Conservation (phyloP, 2,329 filamentous ascomycete species). For the Plenodomus lindquistii region DNA sequence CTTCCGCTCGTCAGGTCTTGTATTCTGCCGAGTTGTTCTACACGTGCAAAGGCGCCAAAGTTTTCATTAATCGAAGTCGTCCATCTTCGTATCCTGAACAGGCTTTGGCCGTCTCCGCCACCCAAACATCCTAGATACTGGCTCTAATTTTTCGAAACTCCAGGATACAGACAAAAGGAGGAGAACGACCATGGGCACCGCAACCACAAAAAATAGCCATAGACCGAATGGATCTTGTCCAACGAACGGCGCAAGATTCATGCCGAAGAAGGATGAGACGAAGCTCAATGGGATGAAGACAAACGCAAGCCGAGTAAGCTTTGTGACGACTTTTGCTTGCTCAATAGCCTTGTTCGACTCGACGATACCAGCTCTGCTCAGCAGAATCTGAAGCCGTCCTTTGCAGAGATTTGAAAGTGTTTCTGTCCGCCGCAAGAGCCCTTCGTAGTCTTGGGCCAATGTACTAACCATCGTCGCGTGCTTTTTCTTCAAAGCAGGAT, state of each 20-base stretch:
- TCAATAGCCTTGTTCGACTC: slow-evolving; percentile 28
- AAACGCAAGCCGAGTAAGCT: slow-evolving; percentile 6
- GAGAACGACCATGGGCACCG: no score
- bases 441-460: slow-evolving; percentile 5
- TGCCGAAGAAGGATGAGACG: slow-evolving; percentile 3
- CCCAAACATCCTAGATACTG: no score
- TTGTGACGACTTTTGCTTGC: slow-evolving; percentile 29
- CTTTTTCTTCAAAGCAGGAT: no score
- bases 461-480: no score
- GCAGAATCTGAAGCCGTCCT: slow-evolving; percentile 8
- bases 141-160: no score
- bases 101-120: no score
- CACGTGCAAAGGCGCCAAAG: no score
- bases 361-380: slow-evolving; percentile 26
- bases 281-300: slow-evolving; percentile 4
- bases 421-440: slow-evolving; percentile 1
- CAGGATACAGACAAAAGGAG: no score
- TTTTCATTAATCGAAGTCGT: no score
- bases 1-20: no score
- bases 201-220: slow-evolving; percentile 8
- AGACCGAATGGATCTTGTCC: slow-evolving; percentile 8
- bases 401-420: slow-evolving; percentile 3
- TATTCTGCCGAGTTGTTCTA: no score
- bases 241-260: slow-evolving; percentile 26
- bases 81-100: no score